These are phyloP conservation scores for Pyronema domesticum DNA, from an alignment of 495 filamentous ascomycete genomes.

Conservation along the genomic window DNA sequence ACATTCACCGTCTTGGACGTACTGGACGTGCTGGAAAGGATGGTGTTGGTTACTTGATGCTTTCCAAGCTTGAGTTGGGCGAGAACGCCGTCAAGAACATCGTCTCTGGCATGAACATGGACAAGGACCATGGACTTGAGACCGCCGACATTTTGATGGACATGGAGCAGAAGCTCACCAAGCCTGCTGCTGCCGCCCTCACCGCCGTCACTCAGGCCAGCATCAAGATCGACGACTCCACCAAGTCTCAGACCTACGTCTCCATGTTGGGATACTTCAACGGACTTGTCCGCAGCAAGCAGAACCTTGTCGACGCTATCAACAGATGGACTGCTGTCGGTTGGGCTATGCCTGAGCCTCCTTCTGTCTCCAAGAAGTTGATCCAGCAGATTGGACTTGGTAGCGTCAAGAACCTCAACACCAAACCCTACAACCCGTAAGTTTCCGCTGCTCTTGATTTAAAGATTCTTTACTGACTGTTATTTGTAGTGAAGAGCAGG, in stretches of 20 bases:
- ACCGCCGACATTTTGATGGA: slow-evolving; percentile 39
- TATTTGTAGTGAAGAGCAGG: no score
- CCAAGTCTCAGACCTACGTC: slow-evolving; percentile 37
- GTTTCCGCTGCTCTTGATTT: not conserved
- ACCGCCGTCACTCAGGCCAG: slow-evolving; percentile 26
- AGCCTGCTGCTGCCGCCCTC: slow-evolving; percentile 26
- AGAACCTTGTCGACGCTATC: slow-evolving; percentile 33
- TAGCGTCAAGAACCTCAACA: slow-evolving; percentile 30
- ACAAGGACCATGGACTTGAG: slow-evolving; percentile 37
- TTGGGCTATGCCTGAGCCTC: slow-evolving; percentile 43
- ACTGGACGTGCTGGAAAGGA: slow-evolving; percentile 43
- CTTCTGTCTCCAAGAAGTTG: slow-evolving; percentile 31
- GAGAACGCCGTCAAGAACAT: slow-evolving; percentile 19
- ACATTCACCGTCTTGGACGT: slow-evolving; percentile 77
- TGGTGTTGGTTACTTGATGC: slow-evolving; percentile 65
- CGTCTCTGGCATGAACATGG: slow-evolving; percentile 32
- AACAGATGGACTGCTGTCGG: slow-evolving; percentile 44
- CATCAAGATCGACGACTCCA: slow-evolving; percentile 23
- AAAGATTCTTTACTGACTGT: no score
- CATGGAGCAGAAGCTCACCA: slow-evolving; percentile 25
- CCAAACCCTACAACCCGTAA: slow-evolving; percentile 13
- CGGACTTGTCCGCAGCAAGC: slow-evolving; percentile 22
- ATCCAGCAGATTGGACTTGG: slow-evolving; percentile 33
- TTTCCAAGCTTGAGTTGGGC: slow-evolving; percentile 40
- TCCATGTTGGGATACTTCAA: slow-evolving; percentile 30